These are phyloP conservation scores for Chaetomium fimeti DNA, from an alignment of 495 filamentous ascomycete genomes.

Conservation along the genomic window DNA sequence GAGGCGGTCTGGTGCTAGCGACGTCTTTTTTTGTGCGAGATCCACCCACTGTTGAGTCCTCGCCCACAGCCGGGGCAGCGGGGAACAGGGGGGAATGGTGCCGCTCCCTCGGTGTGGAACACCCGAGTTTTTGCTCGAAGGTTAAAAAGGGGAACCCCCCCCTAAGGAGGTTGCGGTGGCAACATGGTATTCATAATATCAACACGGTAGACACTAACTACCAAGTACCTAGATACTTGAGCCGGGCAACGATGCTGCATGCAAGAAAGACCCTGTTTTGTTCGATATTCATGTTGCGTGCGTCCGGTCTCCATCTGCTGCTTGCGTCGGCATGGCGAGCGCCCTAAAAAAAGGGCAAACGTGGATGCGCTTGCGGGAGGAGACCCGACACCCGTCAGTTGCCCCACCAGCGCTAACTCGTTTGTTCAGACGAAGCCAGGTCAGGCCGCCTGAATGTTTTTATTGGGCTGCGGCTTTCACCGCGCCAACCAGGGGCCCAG, in stretches of 20 bases:
- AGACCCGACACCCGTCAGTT: conserved; percentile 1
- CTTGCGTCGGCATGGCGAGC: neutral
- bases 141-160: neutral
- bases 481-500: no score
- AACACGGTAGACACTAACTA: no score
- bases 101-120: neutral
- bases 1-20: conserved; percentile 25
- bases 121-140: neutral
- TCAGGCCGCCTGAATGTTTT: neutral
- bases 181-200: neutral
- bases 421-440: neutral
- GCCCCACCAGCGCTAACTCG: conserved; percentile 10
- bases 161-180: neutral
- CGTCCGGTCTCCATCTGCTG: neutral
- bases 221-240: no score
- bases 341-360: neutral
- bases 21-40: conserved; percentile 31
- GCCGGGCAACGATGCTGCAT: neutral
- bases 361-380: neutral
- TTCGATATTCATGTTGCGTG: neutral
- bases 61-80: neutral
- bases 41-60: conserved; percentile 7
- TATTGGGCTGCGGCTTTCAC: no score
- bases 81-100: neutral
- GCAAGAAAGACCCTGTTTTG: neutral